phyloP scores from a whole-genome alignment of 2,329 filamentous ascomycete species.

The Diplodia corticola region DNA sequence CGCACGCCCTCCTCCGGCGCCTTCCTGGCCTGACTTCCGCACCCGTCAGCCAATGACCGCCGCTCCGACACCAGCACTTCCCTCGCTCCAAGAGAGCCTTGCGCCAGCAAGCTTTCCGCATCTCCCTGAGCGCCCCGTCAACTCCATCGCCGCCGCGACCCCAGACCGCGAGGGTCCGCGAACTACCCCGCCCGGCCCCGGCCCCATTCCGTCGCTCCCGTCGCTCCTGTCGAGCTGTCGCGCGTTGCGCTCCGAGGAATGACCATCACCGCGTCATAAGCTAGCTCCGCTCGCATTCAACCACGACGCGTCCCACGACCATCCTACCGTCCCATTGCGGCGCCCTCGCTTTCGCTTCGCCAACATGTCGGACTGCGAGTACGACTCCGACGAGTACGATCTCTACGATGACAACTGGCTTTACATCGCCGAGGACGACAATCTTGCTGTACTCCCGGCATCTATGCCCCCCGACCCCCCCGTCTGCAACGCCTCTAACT shows the following conservation, averaged over 20 bases:
- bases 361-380: constrained; percentile 46
- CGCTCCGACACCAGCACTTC: background rate
- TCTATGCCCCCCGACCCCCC: background rate
- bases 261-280: background rate
- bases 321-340: background rate
- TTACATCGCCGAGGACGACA: constrained; percentile 49
- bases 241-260: constrained; percentile 11
- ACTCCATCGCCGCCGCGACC: background rate
- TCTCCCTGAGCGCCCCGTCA: background rate
- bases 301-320: background rate
- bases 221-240: constrained; percentile 6
- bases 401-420: constrained; percentile 44
- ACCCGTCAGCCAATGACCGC: constrained; percentile 6
- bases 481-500: background rate
- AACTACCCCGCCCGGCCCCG: background rate
- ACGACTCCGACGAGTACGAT: constrained; percentile 42
- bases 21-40: background rate
- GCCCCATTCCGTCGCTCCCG: background rate
- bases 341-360: constrained; percentile 4
- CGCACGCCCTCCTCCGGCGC: background rate
- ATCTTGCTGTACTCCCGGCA: constrained; percentile 33
- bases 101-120: background rate
- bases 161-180: background rate
- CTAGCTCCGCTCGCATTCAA: background rate
- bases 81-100: background rate